A percentile compares a stretch with the other conserved stretches of the same genome.
Conservation (phyloP, 2,329 filamentous ascomycete species). For the Arthroderma uncinatum region DNA sequence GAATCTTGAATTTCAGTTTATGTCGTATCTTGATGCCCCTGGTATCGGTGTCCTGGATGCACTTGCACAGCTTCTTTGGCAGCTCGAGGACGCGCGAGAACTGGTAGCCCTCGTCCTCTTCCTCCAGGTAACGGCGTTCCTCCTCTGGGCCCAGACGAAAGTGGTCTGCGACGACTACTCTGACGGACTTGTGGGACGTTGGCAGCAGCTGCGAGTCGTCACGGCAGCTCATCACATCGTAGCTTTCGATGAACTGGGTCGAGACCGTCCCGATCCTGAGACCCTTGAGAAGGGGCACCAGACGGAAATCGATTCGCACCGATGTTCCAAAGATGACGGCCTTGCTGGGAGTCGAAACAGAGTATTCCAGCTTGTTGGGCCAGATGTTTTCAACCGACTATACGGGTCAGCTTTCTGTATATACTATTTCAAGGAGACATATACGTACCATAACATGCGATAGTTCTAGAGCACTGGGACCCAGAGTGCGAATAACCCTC, state of each 20-base stretch:
- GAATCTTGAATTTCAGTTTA: slow-evolving; percentile 82
- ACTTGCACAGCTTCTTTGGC: slow-evolving; percentile 69
- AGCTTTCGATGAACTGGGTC: slow-evolving; percentile 66
- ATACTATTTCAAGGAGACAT: not conserved
- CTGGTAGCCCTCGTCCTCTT: slow-evolving; percentile 50
- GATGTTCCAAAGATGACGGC: slow-evolving; percentile 87
- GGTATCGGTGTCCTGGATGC: slow-evolving; percentile 79
- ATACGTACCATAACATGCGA: slow-evolving; percentile 64
- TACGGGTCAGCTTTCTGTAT: not conserved
- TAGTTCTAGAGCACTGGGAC: slow-evolving; percentile 63
- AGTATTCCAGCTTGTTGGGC: slow-evolving; percentile 96
- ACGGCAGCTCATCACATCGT: slow-evolving; percentile 51
- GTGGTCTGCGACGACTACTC: slow-evolving; percentile 57
- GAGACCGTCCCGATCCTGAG: slow-evolving; percentile 73
- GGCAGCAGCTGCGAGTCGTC: slow-evolving; percentile 33
- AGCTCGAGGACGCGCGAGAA: slow-evolving; percentile 53
- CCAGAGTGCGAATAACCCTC: slow-evolving; percentile 65
- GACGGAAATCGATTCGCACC: slow-evolving; percentile 71
- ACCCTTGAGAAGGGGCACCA: slow-evolving; percentile 81
- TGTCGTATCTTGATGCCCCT: slow-evolving; percentile 86
- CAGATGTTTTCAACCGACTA: slow-evolving; percentile 82
- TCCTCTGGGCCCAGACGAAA: slow-evolving; percentile 57
- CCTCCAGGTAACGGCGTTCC: slow-evolving; percentile 42
- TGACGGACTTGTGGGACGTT: slow-evolving; percentile 49
- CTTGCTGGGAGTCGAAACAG: slow-evolving; percentile 84